Conservation (phyloP, 2,329 filamentous ascomycete species). For the Sordariomycetes sp. region DNA sequence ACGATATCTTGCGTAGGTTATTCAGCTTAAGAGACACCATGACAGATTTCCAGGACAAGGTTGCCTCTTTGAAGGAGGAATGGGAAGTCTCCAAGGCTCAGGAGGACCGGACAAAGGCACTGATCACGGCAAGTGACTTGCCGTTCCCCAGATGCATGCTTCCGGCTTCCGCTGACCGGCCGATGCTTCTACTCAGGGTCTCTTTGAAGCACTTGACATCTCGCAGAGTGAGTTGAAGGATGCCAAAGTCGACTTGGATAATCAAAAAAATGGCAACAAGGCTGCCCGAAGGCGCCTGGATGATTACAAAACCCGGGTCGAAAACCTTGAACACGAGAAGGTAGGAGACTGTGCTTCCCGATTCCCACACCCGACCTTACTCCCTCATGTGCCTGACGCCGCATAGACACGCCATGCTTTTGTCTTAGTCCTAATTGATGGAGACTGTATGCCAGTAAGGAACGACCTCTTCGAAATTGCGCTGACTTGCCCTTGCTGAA, state of each 20-base stretch:
- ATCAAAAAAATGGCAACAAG: not conserved
- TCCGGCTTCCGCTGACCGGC: not conserved
- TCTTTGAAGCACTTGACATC: not conserved
- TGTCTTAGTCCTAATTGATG: constrained; percentile 21
- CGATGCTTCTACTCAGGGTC: not conserved
- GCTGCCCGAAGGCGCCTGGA: not conserved
- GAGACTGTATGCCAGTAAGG: constrained; percentile 23
- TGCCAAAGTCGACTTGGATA: not conserved
- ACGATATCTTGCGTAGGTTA: not conserved
- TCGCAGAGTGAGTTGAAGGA: not conserved
- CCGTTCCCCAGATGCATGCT: not conserved
- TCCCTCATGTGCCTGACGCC: not conserved
- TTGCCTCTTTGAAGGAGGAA: not conserved
- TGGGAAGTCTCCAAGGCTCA: not conserved
- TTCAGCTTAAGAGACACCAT: not conserved
- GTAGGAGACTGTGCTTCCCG: not conserved
- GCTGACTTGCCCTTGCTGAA: not conserved
- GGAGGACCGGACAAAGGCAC: not conserved
- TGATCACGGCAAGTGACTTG: not conserved
- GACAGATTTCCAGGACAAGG: not conserved
- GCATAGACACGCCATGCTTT: constrained; percentile 12
- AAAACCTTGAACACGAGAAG: not conserved
- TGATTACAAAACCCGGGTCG: not conserved
- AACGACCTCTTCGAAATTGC: not conserved
- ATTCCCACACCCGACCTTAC: not conserved